Conservation (phyloP, 2,329 filamentous ascomycete species). For the Endothia cerciana region DNA sequence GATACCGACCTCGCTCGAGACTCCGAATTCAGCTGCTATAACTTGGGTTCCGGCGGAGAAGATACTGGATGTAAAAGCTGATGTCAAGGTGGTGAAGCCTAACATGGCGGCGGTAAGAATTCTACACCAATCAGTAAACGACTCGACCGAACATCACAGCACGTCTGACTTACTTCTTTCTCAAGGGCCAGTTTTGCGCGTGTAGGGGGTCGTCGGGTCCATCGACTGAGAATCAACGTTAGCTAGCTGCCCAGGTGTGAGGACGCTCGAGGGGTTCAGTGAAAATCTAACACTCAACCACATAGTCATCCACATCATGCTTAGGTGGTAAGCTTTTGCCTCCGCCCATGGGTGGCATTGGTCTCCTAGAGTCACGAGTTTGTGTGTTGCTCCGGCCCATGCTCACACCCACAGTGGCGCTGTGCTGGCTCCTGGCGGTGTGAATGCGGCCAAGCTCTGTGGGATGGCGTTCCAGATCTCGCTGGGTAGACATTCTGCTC, state of each 20-base stretch:
- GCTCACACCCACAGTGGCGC: slow-evolving; percentile 67
- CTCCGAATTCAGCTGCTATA: slow-evolving; percentile 62
- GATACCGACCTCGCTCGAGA: slow-evolving; percentile 64
- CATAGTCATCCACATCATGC: slow-evolving; percentile 73
- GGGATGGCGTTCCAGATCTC: slow-evolving; percentile 70
- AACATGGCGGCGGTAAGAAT: slow-evolving; percentile 68
- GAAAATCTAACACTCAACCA: slow-evolving; percentile 63
- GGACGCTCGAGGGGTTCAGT: not conserved
- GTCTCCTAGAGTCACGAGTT: slow-evolving; percentile 57
- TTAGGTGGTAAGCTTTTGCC: slow-evolving; percentile 76
- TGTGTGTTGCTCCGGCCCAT: slow-evolving; percentile 43
- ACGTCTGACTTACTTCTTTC: slow-evolving; percentile 66
- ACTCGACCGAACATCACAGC: not conserved
- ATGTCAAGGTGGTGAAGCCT: slow-evolving; percentile 72
- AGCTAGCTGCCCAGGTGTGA: not conserved
- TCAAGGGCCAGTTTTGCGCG: slow-evolving; percentile 83
- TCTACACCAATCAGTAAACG: slow-evolving; percentile 41
- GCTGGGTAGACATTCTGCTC: slow-evolving; percentile 65
- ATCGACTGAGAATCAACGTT: slow-evolving; percentile 52
- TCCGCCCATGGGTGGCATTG: slow-evolving; percentile 70
- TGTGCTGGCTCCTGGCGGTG: slow-evolving; percentile 72
- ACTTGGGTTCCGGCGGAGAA: slow-evolving; percentile 68
- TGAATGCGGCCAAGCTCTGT: slow-evolving; percentile 73
- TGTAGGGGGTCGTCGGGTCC: slow-evolving; percentile 82
- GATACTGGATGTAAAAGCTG: slow-evolving; percentile 75